Conservation (phyloP, 2,329 filamentous ascomycete species). For the Fonsecaea nubica region DNA sequence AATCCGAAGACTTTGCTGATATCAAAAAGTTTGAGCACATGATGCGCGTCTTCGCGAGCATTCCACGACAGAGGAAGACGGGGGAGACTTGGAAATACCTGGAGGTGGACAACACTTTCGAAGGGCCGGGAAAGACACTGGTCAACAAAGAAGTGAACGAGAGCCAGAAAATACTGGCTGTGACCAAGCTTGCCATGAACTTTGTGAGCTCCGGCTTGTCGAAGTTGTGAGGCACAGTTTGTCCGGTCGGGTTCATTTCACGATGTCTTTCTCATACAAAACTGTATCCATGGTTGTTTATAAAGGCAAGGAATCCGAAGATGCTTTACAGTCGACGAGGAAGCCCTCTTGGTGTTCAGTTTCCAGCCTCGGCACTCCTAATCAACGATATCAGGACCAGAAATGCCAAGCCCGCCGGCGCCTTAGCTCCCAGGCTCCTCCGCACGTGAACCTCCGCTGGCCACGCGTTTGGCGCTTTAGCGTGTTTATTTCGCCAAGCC, state of each 20-base stretch:
- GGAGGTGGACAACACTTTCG: not conserved
- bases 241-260: not conserved
- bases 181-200: not conserved
- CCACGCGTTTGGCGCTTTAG: constrained; percentile 13
- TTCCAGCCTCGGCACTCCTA: not conserved
- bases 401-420: not conserved
- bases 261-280: no score
- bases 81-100: not conserved
- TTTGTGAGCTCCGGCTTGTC: not conserved
- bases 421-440: not conserved
- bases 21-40: not conserved
- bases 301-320: not conserved
- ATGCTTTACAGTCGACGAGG: not conserved
- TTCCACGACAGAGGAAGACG: not conserved
- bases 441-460: not conserved
- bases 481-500: constrained; percentile 19
- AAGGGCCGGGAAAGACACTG: not conserved
- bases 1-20: not conserved
- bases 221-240: not conserved
- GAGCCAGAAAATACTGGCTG: not conserved
- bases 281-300: no score
- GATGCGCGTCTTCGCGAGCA: not conserved
- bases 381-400: not conserved
- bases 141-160: not conserved
- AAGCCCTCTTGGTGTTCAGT: not conserved